Base-by-base conservation (phyloP, 73 alveolate species). In the Paramecium octaurelia region DNA sequence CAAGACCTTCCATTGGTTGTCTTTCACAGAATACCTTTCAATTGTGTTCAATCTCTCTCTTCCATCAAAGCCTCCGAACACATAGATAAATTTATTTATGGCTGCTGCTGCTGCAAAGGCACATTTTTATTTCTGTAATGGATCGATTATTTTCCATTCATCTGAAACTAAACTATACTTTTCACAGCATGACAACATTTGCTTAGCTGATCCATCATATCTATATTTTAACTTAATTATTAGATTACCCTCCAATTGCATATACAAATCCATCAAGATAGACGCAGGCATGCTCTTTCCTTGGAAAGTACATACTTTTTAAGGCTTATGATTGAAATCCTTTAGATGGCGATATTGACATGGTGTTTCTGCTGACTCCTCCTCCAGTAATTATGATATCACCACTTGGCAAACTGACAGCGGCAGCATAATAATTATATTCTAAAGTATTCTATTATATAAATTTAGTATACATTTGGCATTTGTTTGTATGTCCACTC, bases 61-160 rank as follows among this genome's bases (percentile, higher is more conserved):
- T 6, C 99, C 99, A 92, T 96, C 99, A 73, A 93, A 96, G 6
- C 99, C 99, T 11, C 99, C 99, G 58, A 96, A 96, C 2, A 96
- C 96, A 86, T 93, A 96, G 44, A 96, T 96, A 54, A 50, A 95
- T 58, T 89, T 95, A 80, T 92, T 95, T 23, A 92, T 93, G 14
- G 93, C 99, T 8, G 92, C 92, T 23, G 98, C 95, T 1, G 99
- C 99, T 6, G 96, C 86, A 93, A 96, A 96, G 4, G 99, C 99
- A 76, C 99, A 96, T 71, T 93, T 94, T 31, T 57, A 96, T 96
- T 50, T 93, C 86, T 97, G 95, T 86, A 18, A 96, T 92, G 35
- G 98, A 93, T 76, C 97, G 94, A 31, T 80, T 38, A 54, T 86
- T 80, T 27, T 93, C 98, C 99, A 96, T 23, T 86, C 94, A 58